Evolutionary conservation across 345 rosid genomes (phyloP), one percentile per base, ranked within the genome.

Genomic region (Bretschneidera sinensis): DNA sequence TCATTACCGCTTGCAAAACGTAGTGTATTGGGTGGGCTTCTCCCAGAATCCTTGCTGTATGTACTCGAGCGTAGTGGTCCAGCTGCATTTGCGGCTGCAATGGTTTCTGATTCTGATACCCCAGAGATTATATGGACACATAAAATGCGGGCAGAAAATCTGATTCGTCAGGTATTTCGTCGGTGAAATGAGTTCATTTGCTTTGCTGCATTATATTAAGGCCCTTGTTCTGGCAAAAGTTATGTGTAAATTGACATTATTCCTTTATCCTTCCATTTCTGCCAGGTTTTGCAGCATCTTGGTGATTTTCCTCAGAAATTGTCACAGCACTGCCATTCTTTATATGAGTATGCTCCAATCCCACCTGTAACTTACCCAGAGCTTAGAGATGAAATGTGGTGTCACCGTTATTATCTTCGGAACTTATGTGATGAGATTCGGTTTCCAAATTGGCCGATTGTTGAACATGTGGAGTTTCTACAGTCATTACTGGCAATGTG

Each of bases 321-420:
- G 74, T 83, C 99, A 35, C 99, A 94, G 79, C 97, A 94, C 69
- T 90, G 99, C 67, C 99, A 94, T 74, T 85, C 78, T 71, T 71
- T 94, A 24, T 94, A 94, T 49, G 97, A 94, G 15, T 94, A 88
- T 82, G 99, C 99, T 70, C 99, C 99, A 17, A 94, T 94, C 89
- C 99, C 99, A 65, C 99, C 99, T 59, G 99, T 88, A 63, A 94
- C 99, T 15, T 94, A 94, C 64, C 96, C 97, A 66, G 99, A 94
- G 71, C 83, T 94, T 65, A 86, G 84, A 88, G 97, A 94, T 82
- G 99, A 94, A 81, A 94, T 94, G 99, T 94, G 99, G 99, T 94
- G 99, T 75, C 96, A 94, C 69, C 95, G 97, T 17, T 94, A 94
- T 67, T 94, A 94, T 77, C 96, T 94, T 33, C 77, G 92, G 48